Base-by-base conservation (phyloP, 2,329 filamentous ascomycete species). In the Monilinia fructigena region DNA sequence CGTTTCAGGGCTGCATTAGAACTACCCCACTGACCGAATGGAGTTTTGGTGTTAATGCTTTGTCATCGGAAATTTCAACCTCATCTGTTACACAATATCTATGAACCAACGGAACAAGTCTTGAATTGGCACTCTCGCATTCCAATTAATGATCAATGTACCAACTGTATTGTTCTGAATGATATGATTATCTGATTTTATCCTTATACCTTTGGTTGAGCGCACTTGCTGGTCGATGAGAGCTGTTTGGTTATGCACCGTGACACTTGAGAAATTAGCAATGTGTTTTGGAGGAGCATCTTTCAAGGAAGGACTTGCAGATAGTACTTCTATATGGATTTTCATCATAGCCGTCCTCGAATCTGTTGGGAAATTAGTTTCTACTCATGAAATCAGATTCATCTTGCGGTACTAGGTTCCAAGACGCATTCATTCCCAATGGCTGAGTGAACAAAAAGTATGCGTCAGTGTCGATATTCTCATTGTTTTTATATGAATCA, bases 11-110 rank as follows among this genome's bases (percentile, higher is more conserved):
- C 38, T 10, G 20, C 20, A 10, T 47, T 48, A 18, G 42, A 6
- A 35, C 31, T 48, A 18, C 45, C 58, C 58, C 31, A 8, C 58
- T 16, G 31, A 26, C 10, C 16, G 16, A 61, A 61, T 23, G 45
- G 10, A 38, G 53, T 40, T 35, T 35, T 40, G 31, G 31, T 55
- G 20, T 38, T 23, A 4, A 26, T 61, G 58, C 45, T 50, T 61
- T 61, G 58, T 61, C 58, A 61, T 61, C 58, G 28, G 35, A 4
- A 18, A 23, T 35, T 50, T 23, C 14, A 60, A 50, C 58, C 31
- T 61, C 45, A 61, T 20, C 31, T 61, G 31, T 61, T 26, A 38
- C 31, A 61, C 28, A 50, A 16, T 7, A 10, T 50, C 45, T 11
- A 60, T 14, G 45, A 50, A 38, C 14, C 26, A 50, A 6, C 31